Percentiles rank a stretch among this genome's conserved stretches.
Evolutionary conservation across 2,329 filamentous ascomycete genomes (phyloP).

Genomic region (Beauveria bassiana): DNA sequence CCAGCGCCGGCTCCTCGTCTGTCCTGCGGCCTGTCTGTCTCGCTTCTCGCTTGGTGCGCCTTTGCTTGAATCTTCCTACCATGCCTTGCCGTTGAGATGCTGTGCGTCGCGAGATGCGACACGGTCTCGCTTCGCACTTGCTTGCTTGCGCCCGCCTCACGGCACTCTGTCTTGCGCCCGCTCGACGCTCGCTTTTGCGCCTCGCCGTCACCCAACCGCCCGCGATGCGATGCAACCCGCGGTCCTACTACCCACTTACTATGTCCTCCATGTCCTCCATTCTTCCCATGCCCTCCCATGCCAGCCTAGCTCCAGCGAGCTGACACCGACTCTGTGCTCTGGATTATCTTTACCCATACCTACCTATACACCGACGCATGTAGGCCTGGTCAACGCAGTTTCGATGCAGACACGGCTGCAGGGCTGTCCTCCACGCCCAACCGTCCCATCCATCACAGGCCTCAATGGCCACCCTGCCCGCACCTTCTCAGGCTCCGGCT

Average conservation of each 20-base stretch:
- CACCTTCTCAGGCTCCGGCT: conserved; percentile 12
- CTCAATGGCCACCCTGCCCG: conserved; percentile 17
- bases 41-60: background rate
- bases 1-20: background rate
- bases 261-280: background rate
- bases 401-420: background rate
- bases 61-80: background rate
- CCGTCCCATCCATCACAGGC: conserved; percentile 10
- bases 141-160: background rate
- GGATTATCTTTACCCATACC: background rate
- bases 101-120: background rate
- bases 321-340: background rate
- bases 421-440: background rate
- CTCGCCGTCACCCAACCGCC: background rate
- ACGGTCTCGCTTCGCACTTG: background rate
- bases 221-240: background rate
- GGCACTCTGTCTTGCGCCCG: background rate
- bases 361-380: background rate
- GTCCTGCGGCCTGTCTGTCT: background rate
- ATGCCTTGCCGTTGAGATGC: background rate
- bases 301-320: background rate
- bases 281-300: background rate
- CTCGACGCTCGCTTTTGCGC: background rate
- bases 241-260: background rate
- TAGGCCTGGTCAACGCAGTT: background rate